A percentile compares a stretch with the other conserved stretches of the same genome.
These are phyloP conservation scores for Phytophthora cactorum DNA, from an alignment of 352 stramenopile genomes.

Conservation along the genomic window DNA sequence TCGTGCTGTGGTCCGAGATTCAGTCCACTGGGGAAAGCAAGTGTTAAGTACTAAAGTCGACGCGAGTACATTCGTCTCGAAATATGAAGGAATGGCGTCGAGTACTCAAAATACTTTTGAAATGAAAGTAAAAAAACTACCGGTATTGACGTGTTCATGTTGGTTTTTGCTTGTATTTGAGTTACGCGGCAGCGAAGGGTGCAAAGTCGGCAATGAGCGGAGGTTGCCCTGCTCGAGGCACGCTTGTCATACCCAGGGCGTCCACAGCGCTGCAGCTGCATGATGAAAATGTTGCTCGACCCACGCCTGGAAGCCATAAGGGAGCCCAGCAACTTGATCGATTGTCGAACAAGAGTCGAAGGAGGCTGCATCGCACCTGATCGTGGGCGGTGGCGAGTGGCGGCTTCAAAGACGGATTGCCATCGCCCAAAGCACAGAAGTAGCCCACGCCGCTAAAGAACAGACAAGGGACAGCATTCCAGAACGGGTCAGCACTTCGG, in stretches of 20 bases:
- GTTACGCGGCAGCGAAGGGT: no score
- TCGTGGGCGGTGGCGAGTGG: conserved; percentile 11
- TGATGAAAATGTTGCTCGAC: conserved; percentile 18
- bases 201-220: no score
- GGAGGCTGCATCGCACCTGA: background rate
- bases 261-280: conserved; percentile 11
- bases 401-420: conserved; percentile 25
- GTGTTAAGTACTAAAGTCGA: conserved; percentile 12
- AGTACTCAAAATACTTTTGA: background rate
- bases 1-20: conserved; percentile 33
- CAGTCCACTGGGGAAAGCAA: conserved; percentile 19
- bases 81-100: conserved; percentile 4
- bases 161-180: background rate
- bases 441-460: conserved; percentile 25
- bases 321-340: conserved; percentile 23
- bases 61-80: background rate
- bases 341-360: conserved; percentile 38
- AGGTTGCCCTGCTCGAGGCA: background rate
- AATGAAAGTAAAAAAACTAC: background rate
- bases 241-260: background rate
- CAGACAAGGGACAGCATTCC: background rate
- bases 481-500: conserved; percentile 6
- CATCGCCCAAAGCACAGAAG: conserved; percentile 26
- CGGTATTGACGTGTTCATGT: conserved; percentile 5
- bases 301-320: background rate